Evolutionary conservation across 495 filamentous ascomycete species (phyloP), one percentile per base, ranked within the genome.

Genomic region (Penicillium egyptiacum): DNA sequence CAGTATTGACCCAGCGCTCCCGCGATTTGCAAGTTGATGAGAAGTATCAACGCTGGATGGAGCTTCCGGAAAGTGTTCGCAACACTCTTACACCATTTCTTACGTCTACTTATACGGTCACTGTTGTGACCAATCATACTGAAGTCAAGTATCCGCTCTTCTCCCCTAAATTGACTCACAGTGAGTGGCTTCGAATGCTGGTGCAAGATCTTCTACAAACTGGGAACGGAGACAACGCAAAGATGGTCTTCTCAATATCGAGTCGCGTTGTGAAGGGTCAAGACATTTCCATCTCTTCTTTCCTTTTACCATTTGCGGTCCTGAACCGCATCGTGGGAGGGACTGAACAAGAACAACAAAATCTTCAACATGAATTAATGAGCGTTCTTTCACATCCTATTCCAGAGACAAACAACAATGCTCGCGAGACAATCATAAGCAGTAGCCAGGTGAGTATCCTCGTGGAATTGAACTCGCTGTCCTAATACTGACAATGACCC

Each of bases 51-150:
- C 86, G 86, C 71, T 98, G 92, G 92, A 70, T 83, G 16, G 72
- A 79, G 7, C 78, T 98, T 61, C 86, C 91, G 16, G 86, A 89
- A 51, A 81, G 78, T 40, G 82, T 89, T 26, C 82, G 90, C 41
- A 89, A 89, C 55, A 90, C 88, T 4, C 70, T 98, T 10, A 90
- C 86, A 19, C 94, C 94, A 5, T 97, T 96, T 67, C 75, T 84
- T 9, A 88, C 77, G 12, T 98, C 94, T 6, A 88, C 81, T 64
- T 98, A 96, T 62, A 75, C 83, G 22, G 77, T 96, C 22, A 84
- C 80, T 11, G 78, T 84, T 12, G 79, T 83, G 51, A 73, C 75
- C 4, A 58, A 71, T 1, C 75, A 70, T n/a, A 69, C 81, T 11
- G 64, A 78, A 19, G 81, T 79, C 35, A 75, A 71, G 20, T 98